Percentiles rank a stretch among this genome's conserved stretches.
These are phyloP conservation scores for Blastobotrys aristatus DNA, from an alignment of 1,139 yeast species.

Conservation along the genomic window DNA sequence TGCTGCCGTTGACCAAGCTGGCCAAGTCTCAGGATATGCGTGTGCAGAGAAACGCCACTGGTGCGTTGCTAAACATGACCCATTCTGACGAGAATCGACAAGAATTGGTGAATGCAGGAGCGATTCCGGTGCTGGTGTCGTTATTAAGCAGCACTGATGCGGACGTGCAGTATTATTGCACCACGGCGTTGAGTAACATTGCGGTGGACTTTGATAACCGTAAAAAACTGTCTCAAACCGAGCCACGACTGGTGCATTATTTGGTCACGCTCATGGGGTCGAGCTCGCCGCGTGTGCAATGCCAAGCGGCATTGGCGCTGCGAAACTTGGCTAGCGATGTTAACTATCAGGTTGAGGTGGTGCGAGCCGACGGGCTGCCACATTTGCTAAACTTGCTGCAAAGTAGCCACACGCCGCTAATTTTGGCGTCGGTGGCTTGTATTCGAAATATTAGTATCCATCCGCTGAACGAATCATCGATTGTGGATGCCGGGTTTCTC, in stretches of 20 bases:
- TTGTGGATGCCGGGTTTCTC: constrained; percentile 92
- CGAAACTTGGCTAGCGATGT: constrained; percentile 95
- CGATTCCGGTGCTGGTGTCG: constrained; percentile 94
- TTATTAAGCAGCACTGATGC: constrained; percentile 82
- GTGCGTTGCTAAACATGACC: constrained; percentile 95
- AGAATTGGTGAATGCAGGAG: constrained; percentile 95
- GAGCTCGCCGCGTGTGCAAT: constrained; percentile 84
- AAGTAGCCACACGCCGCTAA: constrained; percentile 86
- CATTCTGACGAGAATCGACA: constrained; percentile 96
- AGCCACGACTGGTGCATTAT: constrained; percentile 87
- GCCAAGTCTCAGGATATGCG: constrained; percentile 93
- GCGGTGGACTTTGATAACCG: constrained; percentile 95
- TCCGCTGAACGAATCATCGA: constrained; percentile 90
- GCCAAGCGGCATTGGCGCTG: constrained; percentile 95
- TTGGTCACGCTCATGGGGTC: constrained; percentile 90
- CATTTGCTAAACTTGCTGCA: constrained; percentile 83
- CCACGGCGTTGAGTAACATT: constrained; percentile 92
- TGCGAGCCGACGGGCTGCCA: constrained; percentile 91
- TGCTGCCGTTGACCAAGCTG: constrained; percentile 85
- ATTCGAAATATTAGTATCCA: constrained; percentile 94
- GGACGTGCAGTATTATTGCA: constrained; percentile 96
- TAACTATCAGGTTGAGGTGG: constrained; percentile 86
- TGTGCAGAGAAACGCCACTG: constrained; percentile 97
- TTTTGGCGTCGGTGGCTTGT: constrained; percentile 96
- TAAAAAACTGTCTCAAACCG: constrained; percentile 81